Conservation (phyloP, 176 grass and related monocot species). For the Saccharum spontaneum region DNA sequence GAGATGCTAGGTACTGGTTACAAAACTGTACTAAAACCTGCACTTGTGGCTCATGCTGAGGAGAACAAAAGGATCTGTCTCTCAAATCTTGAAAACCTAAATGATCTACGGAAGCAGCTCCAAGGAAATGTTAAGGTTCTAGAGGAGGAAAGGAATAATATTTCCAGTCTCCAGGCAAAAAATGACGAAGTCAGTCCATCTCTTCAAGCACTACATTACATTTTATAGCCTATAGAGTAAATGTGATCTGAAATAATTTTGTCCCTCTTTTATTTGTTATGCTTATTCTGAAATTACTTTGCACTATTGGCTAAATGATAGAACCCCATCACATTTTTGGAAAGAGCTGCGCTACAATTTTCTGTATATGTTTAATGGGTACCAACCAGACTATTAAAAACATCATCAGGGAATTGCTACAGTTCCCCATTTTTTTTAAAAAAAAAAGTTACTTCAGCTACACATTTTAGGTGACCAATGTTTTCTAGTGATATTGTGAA, state of each 20-base stretch:
- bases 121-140: constrained; percentile 60
- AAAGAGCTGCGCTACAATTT: not conserved
- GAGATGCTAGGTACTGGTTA: constrained; percentile 67
- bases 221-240: constrained; percentile 2
- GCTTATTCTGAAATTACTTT: not conserved
- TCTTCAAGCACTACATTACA: not conserved
- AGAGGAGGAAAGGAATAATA: constrained; percentile 51
- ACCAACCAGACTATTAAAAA: not conserved
- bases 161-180: constrained; percentile 53
- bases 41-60: constrained; percentile 51
- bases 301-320: not conserved
- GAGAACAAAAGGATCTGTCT: constrained; percentile 51
- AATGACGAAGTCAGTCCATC: constrained; percentile 54
- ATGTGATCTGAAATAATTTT: not conserved
- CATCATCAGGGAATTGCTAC: too few species aligned
- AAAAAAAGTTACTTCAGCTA: not conserved
- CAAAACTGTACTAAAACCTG: constrained; percentile 71
- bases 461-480: not conserved
- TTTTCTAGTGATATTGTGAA: constrained; percentile 9
- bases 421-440: too few species aligned
- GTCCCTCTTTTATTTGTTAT: not conserved
- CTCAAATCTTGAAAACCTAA: constrained; percentile 60
- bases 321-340: not conserved
- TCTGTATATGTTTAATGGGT: not conserved
- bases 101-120: constrained; percentile 53